Percentiles rank a stretch among this genome's conserved stretches.
phyloP scores from a whole-genome alignment of 768 basidiomycete species.

The Royoungia palumana region DNA sequence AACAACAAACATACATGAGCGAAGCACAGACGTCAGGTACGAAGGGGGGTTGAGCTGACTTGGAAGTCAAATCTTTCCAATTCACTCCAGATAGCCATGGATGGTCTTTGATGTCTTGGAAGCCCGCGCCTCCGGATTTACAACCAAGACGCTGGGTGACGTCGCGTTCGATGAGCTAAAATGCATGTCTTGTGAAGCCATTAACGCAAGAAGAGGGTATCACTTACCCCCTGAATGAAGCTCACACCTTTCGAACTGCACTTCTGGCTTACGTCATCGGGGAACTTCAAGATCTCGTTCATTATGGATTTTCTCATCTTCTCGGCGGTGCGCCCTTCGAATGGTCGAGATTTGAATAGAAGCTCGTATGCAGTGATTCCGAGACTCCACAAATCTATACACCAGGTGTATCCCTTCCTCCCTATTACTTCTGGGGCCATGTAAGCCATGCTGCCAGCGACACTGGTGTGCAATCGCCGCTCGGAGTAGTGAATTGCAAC shows the following conservation, averaged over 20 bases:
- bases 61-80: slow-evolving; percentile 75
- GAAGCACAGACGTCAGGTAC: slow-evolving; percentile 81
- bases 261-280: slow-evolving; percentile 58
- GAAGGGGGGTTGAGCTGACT: slow-evolving; percentile 74
- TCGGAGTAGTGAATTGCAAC: slow-evolving; percentile 98
- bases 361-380: slow-evolving; percentile 90
- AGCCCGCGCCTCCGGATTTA: slow-evolving; percentile 59
- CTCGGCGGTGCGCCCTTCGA: slow-evolving; percentile 86
- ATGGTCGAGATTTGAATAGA: slow-evolving; percentile 78
- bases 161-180: slow-evolving; percentile 82
- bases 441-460: slow-evolving; percentile 98
- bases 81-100: slow-evolving; percentile 83
- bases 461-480: slow-evolving; percentile 80
- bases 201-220: not conserved
- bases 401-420: slow-evolving; percentile 90
- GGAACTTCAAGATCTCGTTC: slow-evolving; percentile 74
- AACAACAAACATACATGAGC: not conserved
- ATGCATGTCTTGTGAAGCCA: slow-evolving; percentile 9
- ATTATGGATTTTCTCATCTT: slow-evolving; percentile 86
- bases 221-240: slow-evolving; percentile 64
- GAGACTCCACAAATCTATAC: slow-evolving; percentile 94
- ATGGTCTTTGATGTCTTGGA: slow-evolving; percentile 76
- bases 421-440: slow-evolving; percentile 98
- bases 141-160: slow-evolving; percentile 79
- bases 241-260: slow-evolving; percentile 66